Conservation (phyloP, 1,284 basidiomycete genomes). For the Cryptococcus sp. region DNA sequence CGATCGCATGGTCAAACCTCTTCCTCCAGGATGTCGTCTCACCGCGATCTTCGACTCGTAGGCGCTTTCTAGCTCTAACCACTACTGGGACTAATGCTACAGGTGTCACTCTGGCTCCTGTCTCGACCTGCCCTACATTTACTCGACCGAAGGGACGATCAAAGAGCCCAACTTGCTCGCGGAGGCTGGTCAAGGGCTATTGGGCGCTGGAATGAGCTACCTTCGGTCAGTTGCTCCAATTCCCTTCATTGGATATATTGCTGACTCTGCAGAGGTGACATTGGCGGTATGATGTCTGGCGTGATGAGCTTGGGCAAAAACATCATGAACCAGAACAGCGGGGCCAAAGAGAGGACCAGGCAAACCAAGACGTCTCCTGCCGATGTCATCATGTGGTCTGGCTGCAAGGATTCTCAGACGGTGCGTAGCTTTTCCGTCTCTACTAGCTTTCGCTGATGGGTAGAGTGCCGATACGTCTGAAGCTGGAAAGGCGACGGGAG, state of each 20-base stretch:
- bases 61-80: neutral
- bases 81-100: constrained; percentile 5
- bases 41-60: constrained; percentile 75
- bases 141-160: constrained; percentile 86
- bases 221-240: constrained; percentile 13
- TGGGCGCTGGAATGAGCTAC: constrained; percentile 46
- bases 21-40: constrained; percentile 77
- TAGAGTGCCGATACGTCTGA: constrained; percentile 70
- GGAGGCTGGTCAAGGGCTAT: constrained; percentile 68
- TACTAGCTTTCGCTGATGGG: neutral
- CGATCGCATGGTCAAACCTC: constrained; percentile 55
- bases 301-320: constrained; percentile 39
- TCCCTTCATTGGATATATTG: neutral
- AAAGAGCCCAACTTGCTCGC: constrained; percentile 82
- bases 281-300: constrained; percentile 61
- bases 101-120: constrained; percentile 49
- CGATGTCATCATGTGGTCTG: constrained; percentile 66
- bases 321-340: constrained; percentile 26
- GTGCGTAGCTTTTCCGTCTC: constrained; percentile 44
- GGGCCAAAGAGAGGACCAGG: constrained; percentile 25
- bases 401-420: constrained; percentile 89
- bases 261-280: constrained; percentile 57
- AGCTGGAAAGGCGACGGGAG: constrained; percentile 75
- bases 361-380: constrained; percentile 65
- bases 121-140: constrained; percentile 53